Percentiles rank a stretch among this genome's conserved stretches.
Evolutionary conservation across 345 rosid species (phyloP).

Genomic region (Eucalyptus urophylla): DNA sequence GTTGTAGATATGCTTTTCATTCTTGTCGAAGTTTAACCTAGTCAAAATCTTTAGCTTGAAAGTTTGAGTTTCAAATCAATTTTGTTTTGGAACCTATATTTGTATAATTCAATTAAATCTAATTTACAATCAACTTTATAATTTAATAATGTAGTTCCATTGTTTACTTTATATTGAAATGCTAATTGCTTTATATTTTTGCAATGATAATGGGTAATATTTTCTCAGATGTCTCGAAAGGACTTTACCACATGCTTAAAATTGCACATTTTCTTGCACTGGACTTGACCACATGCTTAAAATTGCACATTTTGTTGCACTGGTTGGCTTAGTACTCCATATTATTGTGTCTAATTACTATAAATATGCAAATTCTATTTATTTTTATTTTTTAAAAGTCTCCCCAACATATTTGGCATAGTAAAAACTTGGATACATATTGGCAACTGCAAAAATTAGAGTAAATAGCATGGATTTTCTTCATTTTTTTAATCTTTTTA

Average conservation of each 20-base stretch:
- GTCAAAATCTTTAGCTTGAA: neutral
- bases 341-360: neutral
- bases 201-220: neutral
- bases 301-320: neutral
- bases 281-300: neutral
- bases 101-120: neutral
- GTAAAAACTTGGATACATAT: neutral
- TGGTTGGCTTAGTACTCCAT: neutral
- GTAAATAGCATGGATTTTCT: neutral
- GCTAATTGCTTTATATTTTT: neutral
- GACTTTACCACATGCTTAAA: neutral
- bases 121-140: neutral
- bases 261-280: neutral
- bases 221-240: neutral
- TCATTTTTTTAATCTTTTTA: neutral
- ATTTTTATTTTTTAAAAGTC: neutral
- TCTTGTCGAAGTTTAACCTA: neutral
- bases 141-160: neutral
- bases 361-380: neutral
- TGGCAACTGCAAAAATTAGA: neutral
- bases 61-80: neutral
- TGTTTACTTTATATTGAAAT: neutral
- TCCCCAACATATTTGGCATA: neutral
- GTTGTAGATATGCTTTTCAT: neutral
- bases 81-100: neutral